These are phyloP conservation scores for Rhizophlyctis rosea DNA, from an alignment of 192 early-diverging fungal genomes.

Conservation along the genomic window DNA sequence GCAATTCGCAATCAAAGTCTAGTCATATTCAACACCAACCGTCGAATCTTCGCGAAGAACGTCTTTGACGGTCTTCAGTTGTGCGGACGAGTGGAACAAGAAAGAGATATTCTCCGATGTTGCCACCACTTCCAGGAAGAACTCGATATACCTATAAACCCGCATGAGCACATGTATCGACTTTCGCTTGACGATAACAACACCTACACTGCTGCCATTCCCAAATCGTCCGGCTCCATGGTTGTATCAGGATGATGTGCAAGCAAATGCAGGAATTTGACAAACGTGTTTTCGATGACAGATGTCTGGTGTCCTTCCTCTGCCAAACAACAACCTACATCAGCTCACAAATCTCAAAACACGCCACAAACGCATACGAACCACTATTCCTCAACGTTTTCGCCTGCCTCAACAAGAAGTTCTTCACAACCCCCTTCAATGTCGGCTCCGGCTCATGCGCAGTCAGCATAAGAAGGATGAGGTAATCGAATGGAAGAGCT, in stretches of 20 bases:
- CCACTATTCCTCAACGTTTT: slow-evolving; percentile 23
- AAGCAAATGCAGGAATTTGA: slow-evolving; percentile 68
- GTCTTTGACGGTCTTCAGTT: slow-evolving; percentile 77
- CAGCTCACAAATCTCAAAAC: slow-evolving; percentile 3
- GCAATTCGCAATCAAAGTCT: slow-evolving; percentile 6
- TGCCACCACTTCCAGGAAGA: slow-evolving; percentile 76
- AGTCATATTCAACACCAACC: no score
- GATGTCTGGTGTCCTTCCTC: slow-evolving; percentile 22
- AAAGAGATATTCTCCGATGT: slow-evolving; percentile 80
- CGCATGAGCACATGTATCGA: background rate
- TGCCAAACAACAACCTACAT: background rate
- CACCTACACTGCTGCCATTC: slow-evolving; percentile 46
- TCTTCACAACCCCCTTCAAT: slow-evolving; percentile 58
- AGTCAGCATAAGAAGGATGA: slow-evolving; percentile 68
- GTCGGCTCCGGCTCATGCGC: slow-evolving; percentile 83
- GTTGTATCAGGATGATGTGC: slow-evolving; percentile 85
- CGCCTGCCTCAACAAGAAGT: slow-evolving; percentile 42
- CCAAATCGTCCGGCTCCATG: slow-evolving; percentile 38
- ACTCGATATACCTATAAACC: slow-evolving; percentile 70
- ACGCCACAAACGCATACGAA: no score
- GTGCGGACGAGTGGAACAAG: slow-evolving; percentile 68
- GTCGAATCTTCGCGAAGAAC: no score
- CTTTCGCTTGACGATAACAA: background rate
- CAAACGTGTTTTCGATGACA: slow-evolving; percentile 56
- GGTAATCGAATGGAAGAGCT: slow-evolving; percentile 66